Evolutionary conservation across 177 flowering plant species (phyloP), one percentile per base, ranked within the genome.

Genomic region (Vitis hybrid): DNA sequence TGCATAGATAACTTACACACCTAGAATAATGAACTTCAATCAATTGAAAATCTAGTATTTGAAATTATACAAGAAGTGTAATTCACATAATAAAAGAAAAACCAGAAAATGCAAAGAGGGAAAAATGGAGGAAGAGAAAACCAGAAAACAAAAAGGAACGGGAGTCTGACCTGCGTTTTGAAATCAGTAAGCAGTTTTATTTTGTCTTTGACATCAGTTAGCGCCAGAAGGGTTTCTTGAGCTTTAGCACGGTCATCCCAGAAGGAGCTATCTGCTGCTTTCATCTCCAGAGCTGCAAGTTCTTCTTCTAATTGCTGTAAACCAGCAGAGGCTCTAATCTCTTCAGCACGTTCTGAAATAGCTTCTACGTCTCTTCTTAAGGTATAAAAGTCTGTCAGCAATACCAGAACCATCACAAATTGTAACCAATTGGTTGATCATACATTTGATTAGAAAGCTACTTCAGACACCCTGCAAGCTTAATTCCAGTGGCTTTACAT

Each of bases 201-300:
- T 83, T 80, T 91, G 54, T 91, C 98, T 83, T 93, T 95, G 75
- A 86, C 82, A 72, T 90, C 97, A 60, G 93, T 90, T 72, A 95
- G 71, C 18, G 91, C 81, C 71, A 72, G 76, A 76, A 93, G 98
- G 60, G 77, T 91, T 79, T 89, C 82, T 77, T 95, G 99, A 65
- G 99, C 98, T 75, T 81, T 83, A 67, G 83, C 79, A 70, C 83
- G 94, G 60, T 93, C 94, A 79, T 93, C 99, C 99, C 99, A 95
- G 46, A 95, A 83, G 67, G 91, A 83, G 78, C 77, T 83, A 76
- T 87, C 91, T 50, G 93, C 84, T 18, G 97, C 85, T 74, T 84
- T 84, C 35, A 63, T 77, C 82, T 95, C 98, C 79, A 95, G 77
- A 58, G 61, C 77, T 19, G 77, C 77, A 54, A 87, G 79, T 24